Conservation (phyloP, 768 basidiomycete genomes). For the Chiua virens region DNA sequence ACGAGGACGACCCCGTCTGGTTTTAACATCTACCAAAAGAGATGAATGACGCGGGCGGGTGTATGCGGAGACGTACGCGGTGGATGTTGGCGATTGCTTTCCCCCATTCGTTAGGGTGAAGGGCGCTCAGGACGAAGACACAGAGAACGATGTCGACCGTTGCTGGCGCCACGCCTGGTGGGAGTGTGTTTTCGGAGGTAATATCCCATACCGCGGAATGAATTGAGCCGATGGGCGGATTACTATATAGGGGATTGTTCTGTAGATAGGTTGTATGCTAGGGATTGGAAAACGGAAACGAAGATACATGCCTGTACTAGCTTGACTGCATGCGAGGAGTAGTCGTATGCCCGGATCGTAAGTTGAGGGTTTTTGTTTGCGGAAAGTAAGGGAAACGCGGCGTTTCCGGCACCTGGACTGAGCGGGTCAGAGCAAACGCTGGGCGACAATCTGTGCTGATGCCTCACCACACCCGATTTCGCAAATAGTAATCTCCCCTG, state of each 20-base stretch:
- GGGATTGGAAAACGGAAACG: neutral
- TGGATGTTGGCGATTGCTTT: slow-evolving; percentile 80
- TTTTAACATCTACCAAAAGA: slow-evolving; percentile 72
- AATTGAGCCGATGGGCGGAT: slow-evolving; percentile 69
- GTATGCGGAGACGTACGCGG: slow-evolving; percentile 45
- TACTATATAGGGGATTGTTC: slow-evolving; percentile 69
- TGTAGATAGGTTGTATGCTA: slow-evolving; percentile 27
- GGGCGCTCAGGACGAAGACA: slow-evolving; percentile 90
- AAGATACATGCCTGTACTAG: slow-evolving; percentile 69
- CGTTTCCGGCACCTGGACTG: slow-evolving; percentile 84
- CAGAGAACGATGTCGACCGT: slow-evolving; percentile 89
- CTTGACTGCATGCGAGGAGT: slow-evolving; percentile 84
- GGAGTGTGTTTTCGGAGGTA: slow-evolving; percentile 59
- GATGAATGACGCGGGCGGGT: neutral
- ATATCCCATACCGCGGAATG: slow-evolving; percentile 90
- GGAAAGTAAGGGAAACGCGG: slow-evolving; percentile 85
- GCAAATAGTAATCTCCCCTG: slow-evolving; percentile 71
- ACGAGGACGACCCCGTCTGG: slow-evolving; percentile 83
- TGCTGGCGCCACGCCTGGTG: slow-evolving; percentile 58
- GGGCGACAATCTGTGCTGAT: neutral
- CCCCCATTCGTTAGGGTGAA: slow-evolving; percentile 92
- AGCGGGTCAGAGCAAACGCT: neutral
- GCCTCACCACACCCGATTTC: slow-evolving; percentile 89
- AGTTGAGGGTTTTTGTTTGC: slow-evolving; percentile 81
- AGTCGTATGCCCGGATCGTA: slow-evolving; percentile 82